Evolutionary conservation across 352 stramenopile species (phyloP), one percentile per base, ranked within the genome.

Genomic region (Phytophthora agathidicida): DNA sequence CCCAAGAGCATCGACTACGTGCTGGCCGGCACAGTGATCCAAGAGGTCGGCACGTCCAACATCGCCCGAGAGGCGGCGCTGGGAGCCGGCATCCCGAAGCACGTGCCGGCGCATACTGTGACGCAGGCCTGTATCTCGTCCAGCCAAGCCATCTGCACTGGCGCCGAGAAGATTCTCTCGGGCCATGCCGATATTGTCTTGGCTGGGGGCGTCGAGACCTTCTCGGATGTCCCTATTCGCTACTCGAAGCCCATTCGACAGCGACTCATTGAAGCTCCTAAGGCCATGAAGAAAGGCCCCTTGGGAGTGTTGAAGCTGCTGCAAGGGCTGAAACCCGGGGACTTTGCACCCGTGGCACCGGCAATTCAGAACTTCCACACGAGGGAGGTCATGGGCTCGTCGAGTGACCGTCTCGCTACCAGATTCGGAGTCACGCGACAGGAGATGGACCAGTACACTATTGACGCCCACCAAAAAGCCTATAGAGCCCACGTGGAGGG

Each of bases 351-450:
- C 1, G 97, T 99, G 50, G 95, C 96, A 0, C 97, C 97, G 2
- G 96, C 97, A 2, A 99, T 99, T 75, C 93, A 97, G 45, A 99
- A 99, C 77, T 99, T 99, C 71, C 98, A 98, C 49, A 99, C 97
- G 10, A 96, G 93, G 35, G 97, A 99, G 76, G 89, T 99, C 22
- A 99, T 99, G 97, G 97, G 97, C n/a, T 96, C 98, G 45, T 97
- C 81, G 17, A 97, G 82, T 39, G 97, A 99, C 82, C 90, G 96
- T 23, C 78, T 99, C 3, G 78, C 90, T 3, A 88, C 89, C 9
- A 83, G 87, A 11, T 99, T 99, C 73, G 96, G 96, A 46, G 89
- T 99, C 19, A 97, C 91, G 22, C 86, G 97, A 39, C 64, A 96
- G 51, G 95, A 98, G 31, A 97, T 99, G 83, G 97, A 99, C 64